Evolutionary conservation across 2,329 filamentous ascomycete species (phyloP).

Genomic region (Arthrobotrys sphaeroides): DNA sequence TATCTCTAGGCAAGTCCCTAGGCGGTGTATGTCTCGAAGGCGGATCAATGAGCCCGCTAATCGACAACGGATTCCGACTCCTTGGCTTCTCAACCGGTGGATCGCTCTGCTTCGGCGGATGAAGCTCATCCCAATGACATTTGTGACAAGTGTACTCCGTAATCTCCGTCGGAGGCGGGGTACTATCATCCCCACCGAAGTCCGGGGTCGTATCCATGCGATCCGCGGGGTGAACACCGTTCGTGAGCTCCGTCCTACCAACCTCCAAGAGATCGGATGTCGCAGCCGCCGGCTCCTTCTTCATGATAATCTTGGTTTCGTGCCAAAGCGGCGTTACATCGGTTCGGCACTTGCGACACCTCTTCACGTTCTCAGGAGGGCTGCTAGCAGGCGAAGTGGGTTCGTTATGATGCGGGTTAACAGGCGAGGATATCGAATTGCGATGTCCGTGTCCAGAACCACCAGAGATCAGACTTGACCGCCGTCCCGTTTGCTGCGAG

Average conservation of each 20-base stretch:
- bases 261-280: slow-evolving; percentile 38
- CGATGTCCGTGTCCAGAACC: slow-evolving; percentile 58
- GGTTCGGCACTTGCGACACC: slow-evolving; percentile 56
- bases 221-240: slow-evolving; percentile 39
- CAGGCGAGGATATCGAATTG: slow-evolving; percentile 53
- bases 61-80: slow-evolving; percentile 43
- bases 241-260: slow-evolving; percentile 26
- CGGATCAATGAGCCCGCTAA: slow-evolving; percentile 48
- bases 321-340: slow-evolving; percentile 58
- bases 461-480: slow-evolving; percentile 56
- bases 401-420: slow-evolving; percentile 35
- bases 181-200: slow-evolving; percentile 26
- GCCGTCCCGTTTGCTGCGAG: slow-evolving; percentile 60
- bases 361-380: slow-evolving; percentile 59
- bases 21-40: slow-evolving; percentile 29
- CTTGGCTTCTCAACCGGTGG: slow-evolving; percentile 42
- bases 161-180: slow-evolving; percentile 53
- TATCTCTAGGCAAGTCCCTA: slow-evolving; percentile 39
- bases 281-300: slow-evolving; percentile 43
- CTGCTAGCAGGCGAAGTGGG: slow-evolving; percentile 42
- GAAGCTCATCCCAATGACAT: slow-evolving; percentile 55
- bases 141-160: slow-evolving; percentile 56
- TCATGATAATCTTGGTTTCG: slow-evolving; percentile 54
- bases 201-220: slow-evolving; percentile 48
- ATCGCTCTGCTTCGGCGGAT: slow-evolving; percentile 50